Base-by-base conservation (phyloP, 2,329 filamentous ascomycete species). In the Exophiala lecanii-corni region DNA sequence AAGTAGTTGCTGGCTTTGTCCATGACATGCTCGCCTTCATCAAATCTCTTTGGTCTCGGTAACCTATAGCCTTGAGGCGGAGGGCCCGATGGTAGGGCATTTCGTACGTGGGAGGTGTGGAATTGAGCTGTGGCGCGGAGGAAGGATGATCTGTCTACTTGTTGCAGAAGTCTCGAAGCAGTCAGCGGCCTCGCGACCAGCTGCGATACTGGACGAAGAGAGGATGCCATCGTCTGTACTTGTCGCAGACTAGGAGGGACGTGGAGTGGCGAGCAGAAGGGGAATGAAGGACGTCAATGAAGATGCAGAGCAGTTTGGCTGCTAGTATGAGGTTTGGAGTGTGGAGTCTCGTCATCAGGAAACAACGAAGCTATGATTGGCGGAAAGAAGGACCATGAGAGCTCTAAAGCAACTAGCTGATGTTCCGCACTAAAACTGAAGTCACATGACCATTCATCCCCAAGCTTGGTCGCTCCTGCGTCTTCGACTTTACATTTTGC, bases 1-100 rank as follows among this genome's bases (percentile, higher is more conserved):
- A 98, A 98, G 75, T 89, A 97, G 65, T 89, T 92, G 57, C 86
- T 89, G 52, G 88, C 76, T 66, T 83, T 84, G 70, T 96, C 88
- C 57, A 94, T 71, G 25, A 84, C 79, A 53, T 76, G 80, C 64
- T 94, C 88, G 54, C 82, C 76, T 67, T 94, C 79, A 56, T 94
- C 81, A 88, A 89, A 97, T 70, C 79, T 71, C 64, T 81, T 77
- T 39, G 78, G 82, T 51, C 74, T 76, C 59, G 81, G 78, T 58
- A 89, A 74, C 57, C 92, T 82, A 76, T 95, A 96, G 54, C 82
- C 81, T 56, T 81, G 72, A 45, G 87, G 85, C 55, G 88, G 87
- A 55, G 86, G 81, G 36, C 89, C 88, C 53, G 77, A 74, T 52
- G 88, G 87, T 36, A 86, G 72, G 59, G 77, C 77, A 62, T 70